phyloP scores from a whole-genome alignment of 768 basidiomycete genomes.

The Gloeostereum incarnatum region DNA sequence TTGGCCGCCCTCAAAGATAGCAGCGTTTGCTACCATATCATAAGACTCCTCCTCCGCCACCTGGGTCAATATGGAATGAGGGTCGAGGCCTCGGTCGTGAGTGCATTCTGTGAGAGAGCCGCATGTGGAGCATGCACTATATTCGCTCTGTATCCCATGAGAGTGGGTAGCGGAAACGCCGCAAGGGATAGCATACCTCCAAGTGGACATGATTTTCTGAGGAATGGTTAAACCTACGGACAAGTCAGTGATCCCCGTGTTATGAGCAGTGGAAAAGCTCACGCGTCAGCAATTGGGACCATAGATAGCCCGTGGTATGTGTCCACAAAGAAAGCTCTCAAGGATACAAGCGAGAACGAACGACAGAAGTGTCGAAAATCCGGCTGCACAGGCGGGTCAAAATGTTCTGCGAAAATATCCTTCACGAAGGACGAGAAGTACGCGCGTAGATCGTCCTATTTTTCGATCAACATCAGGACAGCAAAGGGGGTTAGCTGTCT shows the following conservation, averaged over 20 bases:
- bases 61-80: no score
- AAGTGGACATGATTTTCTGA: conserved; percentile 65
- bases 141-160: conserved; percentile 45
- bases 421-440: neutral
- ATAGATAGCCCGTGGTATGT: conserved; percentile 72
- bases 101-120: conserved; percentile 58
- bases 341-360: conserved; percentile 61
- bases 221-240: conserved; percentile 61
- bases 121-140: conserved; percentile 63
- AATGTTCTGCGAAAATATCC: neutral
- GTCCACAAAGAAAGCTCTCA: conserved; percentile 79
- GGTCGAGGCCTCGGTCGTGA: conserved; percentile 42
- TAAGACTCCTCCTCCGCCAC: conserved; percentile 26
- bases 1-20: conserved; percentile 41
- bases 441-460: neutral
- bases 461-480: neutral
- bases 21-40: conserved; percentile 59
- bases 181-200: conserved; percentile 38
- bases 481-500: neutral
- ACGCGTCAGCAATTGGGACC: conserved; percentile 83
- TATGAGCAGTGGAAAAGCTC: conserved; percentile 14
- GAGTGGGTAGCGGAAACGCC: neutral
- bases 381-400: conserved; percentile 8
- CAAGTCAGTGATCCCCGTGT: neutral
- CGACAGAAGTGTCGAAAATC: conserved; percentile 34